phyloP scores from a whole-genome alignment of 1,139 yeast genomes.

The Taphrina betulina region DNA sequence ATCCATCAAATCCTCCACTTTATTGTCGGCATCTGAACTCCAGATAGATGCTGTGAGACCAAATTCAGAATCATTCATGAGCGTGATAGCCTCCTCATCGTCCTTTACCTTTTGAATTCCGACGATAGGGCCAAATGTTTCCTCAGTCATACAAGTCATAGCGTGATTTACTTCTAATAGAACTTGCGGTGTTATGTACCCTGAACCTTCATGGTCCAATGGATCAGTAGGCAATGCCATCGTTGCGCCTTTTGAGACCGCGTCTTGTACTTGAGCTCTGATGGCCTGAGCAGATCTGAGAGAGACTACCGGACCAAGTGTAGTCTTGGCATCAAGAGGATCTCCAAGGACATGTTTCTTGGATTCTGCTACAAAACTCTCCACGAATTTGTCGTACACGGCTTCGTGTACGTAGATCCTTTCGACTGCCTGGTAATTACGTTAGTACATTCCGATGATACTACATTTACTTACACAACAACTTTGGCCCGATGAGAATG shows the following conservation, averaged over 20 bases:
- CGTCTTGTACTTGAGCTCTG: slow-evolving; percentile 66
- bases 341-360: slow-evolving; percentile 57
- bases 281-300: slow-evolving; percentile 69
- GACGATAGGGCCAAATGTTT: slow-evolving; percentile 89
- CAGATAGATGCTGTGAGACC: slow-evolving; percentile 92
- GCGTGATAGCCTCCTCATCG: slow-evolving; percentile 66
- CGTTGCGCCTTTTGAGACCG: slow-evolving; percentile 68
- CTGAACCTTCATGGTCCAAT: slow-evolving; percentile 59
- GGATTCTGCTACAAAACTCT: slow-evolving; percentile 56
- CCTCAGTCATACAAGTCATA: slow-evolving; percentile 81
- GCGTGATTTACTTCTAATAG: slow-evolving; percentile 73
- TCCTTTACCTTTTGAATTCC: slow-evolving; percentile 69
- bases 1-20: slow-evolving; percentile 46
- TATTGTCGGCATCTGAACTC: slow-evolving; percentile 71
- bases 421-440: slow-evolving; percentile 86
- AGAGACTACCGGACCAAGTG: slow-evolving; percentile 79
- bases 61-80: slow-evolving; percentile 83
- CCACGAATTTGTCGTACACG: slow-evolving; percentile 66
- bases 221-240: slow-evolving; percentile 67
- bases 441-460: slow-evolving; percentile 70
- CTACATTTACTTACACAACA: slow-evolving; percentile 58
- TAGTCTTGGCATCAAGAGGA: slow-evolving; percentile 68
- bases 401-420: slow-evolving; percentile 71
- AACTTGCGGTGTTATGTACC: slow-evolving; percentile 86
- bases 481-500: slow-evolving; percentile 83